phyloP scores from a whole-genome alignment of 371 early-diverging fungal species.

The Actinomucor elegans region DNA sequence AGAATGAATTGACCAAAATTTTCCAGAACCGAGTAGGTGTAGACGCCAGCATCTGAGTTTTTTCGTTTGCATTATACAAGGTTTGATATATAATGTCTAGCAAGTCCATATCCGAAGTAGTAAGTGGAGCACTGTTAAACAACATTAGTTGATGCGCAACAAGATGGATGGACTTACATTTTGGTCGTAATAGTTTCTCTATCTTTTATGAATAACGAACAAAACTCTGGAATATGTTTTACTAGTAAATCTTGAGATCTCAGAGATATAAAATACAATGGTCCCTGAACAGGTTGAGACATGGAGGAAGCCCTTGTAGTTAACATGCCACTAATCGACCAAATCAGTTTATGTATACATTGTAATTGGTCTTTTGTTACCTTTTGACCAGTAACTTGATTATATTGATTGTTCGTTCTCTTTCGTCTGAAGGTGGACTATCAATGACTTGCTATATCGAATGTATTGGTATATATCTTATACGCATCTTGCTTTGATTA shows the following conservation, averaged over 20 bases:
- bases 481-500: too few relatives aligned
- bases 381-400: slow-evolving; percentile 29
- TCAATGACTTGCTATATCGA: slow-evolving; percentile 19
- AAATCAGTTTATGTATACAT: too few relatives aligned
- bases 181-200: slow-evolving; percentile 18
- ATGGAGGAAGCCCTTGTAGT: slow-evolving; percentile 28
- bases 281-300: slow-evolving; percentile 36
- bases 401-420: slow-evolving; percentile 27
- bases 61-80: slow-evolving; percentile 28
- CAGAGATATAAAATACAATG: slow-evolving; percentile 31
- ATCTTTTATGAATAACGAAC: slow-evolving; percentile 27
- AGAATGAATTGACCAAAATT: slow-evolving; percentile 38
- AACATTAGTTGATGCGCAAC: background rate
- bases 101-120: slow-evolving; percentile 33
- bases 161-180: slow-evolving; percentile 9
- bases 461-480: background rate
- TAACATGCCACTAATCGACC: slow-evolving; percentile 41
- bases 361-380: slow-evolving; percentile 5
- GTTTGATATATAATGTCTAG: slow-evolving; percentile 36
- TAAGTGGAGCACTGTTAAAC: slow-evolving; percentile 23
- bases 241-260: slow-evolving; percentile 27
- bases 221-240: slow-evolving; percentile 25
- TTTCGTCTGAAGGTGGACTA: slow-evolving; percentile 17
- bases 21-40: slow-evolving; percentile 41
- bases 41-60: slow-evolving; percentile 27